Evolutionary conservation across 768 basidiomycete genomes (phyloP), one percentile per base, ranked within the genome.

Genomic region (Plicaturopsis crispa): DNA sequence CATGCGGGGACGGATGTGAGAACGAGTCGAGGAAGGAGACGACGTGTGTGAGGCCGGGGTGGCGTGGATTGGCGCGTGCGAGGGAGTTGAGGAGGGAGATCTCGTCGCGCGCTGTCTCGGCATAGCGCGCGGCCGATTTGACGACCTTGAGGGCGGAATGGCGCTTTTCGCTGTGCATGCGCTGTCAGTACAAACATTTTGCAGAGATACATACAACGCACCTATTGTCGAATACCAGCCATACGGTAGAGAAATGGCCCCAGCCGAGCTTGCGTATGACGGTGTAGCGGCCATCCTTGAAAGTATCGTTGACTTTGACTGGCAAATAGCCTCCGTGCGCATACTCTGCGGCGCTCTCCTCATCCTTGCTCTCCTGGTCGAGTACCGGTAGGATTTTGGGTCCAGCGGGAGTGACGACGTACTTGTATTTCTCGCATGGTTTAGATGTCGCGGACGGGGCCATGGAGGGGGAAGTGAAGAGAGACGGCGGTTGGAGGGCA

Each of bases 211-310:
- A 40, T 35, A 31, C 36, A 49, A 30, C 33, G 40, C 32, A 72
- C 85, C 54, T 48, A 89, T 86, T 75, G 62, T 19, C 65, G 60
- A 56, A 90, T 14, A 86, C 84, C 23, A 91, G 80, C 90, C 90
- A 92, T 18, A 92, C 91, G 12, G 91, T 93, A 2, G 87, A 91
- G 57, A 94, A 94, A 63, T 93, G 90, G 26, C 91, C 91, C 91
- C 91, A 94, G 41, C 94, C 94, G 21, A 99, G 72, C 61, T 99
- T 99, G 46, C 94, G 69, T 23, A 93, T 70, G 39, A 96, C 79
- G 16, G 73, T 63, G 63, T 99, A 99, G 34, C 91, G 75, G 39
- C 79, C 84, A 44, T 80, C 67, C 57, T 83, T 85, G 69, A 96
- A 94, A 16, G 72, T 61, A 60, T 97, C 92, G 44, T 73, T 73